A percentile compares a stretch with the other conserved stretches of the same genome.
Evolutionary conservation across 2,329 filamentous ascomycete species (phyloP).

Genomic region (Trichoderma afroharzianum): DNA sequence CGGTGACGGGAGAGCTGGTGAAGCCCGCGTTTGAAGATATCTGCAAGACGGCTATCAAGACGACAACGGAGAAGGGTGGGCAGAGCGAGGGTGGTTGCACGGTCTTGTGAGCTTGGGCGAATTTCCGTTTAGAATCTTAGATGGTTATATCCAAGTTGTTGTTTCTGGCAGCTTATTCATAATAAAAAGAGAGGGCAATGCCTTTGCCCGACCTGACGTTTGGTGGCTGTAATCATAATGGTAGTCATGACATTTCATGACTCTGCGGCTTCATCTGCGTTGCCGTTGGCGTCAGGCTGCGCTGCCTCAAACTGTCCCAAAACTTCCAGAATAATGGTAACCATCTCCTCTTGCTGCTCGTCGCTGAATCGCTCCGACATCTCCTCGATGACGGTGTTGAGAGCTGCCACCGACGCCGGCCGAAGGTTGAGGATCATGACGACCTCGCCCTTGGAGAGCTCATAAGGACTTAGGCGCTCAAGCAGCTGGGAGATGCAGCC

Average conservation of each 20-base stretch:
- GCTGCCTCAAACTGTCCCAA: constrained; percentile 48
- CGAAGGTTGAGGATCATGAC: constrained; percentile 66
- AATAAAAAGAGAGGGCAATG: not conserved
- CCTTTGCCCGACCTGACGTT: not conserved
- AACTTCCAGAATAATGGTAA: constrained; percentile 53
- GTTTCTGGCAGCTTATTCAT: not conserved
- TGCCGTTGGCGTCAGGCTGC: constrained; percentile 31
- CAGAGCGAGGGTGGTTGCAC: constrained; percentile 54
- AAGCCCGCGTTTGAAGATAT: constrained; percentile 58
- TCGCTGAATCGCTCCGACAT: constrained; percentile 57
- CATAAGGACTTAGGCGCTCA: constrained; percentile 51
- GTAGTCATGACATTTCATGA: constrained; percentile 27
- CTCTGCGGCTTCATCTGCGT: constrained; percentile 38
- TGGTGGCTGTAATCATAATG: not conserved
- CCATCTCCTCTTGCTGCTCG: constrained; percentile 56
- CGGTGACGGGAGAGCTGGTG: constrained; percentile 56
- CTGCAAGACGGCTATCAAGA: constrained; percentile 52
- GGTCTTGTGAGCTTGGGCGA: constrained; percentile 39
- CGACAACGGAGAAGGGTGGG: constrained; percentile 43
- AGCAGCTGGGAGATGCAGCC: constrained; percentile 52
- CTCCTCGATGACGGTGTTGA: constrained; percentile 64
- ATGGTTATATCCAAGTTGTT: not conserved
- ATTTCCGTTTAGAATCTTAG: not conserved
- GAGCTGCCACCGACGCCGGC: constrained; percentile 52
- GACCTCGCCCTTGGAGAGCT: constrained; percentile 64